phyloP scores from a whole-genome alignment of 306 rosid genomes.

The Cicer yamashitae region DNA sequence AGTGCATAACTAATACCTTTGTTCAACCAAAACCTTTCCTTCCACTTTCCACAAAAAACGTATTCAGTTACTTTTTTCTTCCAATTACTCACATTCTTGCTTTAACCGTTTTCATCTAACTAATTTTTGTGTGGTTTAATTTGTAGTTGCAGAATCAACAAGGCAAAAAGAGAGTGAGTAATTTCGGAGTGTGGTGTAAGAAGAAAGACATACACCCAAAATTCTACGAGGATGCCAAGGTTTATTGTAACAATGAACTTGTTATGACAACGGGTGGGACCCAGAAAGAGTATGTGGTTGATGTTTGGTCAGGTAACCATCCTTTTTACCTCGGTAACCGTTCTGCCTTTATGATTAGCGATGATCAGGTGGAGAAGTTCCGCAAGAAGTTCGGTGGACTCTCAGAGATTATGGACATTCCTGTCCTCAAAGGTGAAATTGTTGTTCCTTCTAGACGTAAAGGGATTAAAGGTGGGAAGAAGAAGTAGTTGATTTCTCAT shows the following conservation, averaged over 20 bases:
- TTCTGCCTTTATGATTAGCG: constrained; percentile 58
- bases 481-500: constrained; percentile 51
- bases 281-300: constrained; percentile 86
- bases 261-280: constrained; percentile 96
- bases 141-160: constrained; percentile 38
- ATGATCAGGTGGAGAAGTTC: constrained; percentile 93
- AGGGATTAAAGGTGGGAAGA: constrained; percentile 63
- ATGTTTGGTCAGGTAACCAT: constrained; percentile 98
- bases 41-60: constrained; percentile 37
- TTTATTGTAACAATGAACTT: constrained; percentile 79
- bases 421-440: constrained; percentile 86
- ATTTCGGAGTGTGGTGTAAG: constrained; percentile 64
- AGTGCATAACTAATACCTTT: constrained; percentile 59
- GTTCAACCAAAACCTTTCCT: constrained; percentile 55
- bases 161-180: constrained; percentile 9
- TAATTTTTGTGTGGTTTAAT: neutral
- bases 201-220: constrained; percentile 90
- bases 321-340: constrained; percentile 92
- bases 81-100: neutral
- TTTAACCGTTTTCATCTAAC: neutral
- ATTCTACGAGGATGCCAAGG: constrained; percentile 78
- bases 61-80: constrained; percentile 3
- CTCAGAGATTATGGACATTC: constrained; percentile 71
- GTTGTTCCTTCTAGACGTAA: constrained; percentile 71
- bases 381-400: constrained; percentile 84